Conservation (phyloP, 176 grass and related monocot genomes). For the Thalia dealbata region DNA sequence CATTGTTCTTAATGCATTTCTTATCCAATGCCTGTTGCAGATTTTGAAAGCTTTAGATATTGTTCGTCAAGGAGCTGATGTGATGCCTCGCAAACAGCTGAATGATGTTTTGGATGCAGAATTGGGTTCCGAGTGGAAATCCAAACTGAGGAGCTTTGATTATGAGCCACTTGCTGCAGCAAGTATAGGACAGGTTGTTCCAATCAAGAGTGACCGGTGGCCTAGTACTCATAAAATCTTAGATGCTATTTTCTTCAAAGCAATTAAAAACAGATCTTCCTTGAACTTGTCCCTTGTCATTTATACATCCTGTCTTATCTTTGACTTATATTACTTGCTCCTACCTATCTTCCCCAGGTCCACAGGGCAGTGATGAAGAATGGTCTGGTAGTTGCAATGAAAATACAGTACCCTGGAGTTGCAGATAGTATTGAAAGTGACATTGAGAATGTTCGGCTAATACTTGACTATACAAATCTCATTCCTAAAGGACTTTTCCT, state of each 20-base stretch:
- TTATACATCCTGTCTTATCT: neutral
- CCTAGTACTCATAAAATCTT: neutral
- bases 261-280: neutral
- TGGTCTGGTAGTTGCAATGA: conserved; percentile 69
- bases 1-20: neutral
- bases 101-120: conserved; percentile 70
- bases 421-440: conserved; percentile 98
- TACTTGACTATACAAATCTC: conserved; percentile 81
- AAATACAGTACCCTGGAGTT: conserved; percentile 96
- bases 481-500: conserved; percentile 98
- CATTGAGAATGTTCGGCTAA: conserved; percentile 82
- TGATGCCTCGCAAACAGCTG: conserved; percentile 89
- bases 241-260: conserved; percentile 3
- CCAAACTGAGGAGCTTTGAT: conserved; percentile 78
- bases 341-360: conserved; percentile 36
- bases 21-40: conserved; percentile 24
- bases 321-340: conserved; percentile 7
- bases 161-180: conserved; percentile 87
- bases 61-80: conserved; percentile 87
- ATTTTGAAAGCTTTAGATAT: conserved; percentile 84
- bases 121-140: conserved; percentile 63
- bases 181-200: conserved; percentile 70
- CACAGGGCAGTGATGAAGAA: conserved; percentile 75
- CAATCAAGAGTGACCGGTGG: neutral
- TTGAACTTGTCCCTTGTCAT: neutral